Evolutionary conservation across 441 rosid species (phyloP), one percentile per base, ranked within the genome.

Genomic region (Arabidopsis hybrid): DNA sequence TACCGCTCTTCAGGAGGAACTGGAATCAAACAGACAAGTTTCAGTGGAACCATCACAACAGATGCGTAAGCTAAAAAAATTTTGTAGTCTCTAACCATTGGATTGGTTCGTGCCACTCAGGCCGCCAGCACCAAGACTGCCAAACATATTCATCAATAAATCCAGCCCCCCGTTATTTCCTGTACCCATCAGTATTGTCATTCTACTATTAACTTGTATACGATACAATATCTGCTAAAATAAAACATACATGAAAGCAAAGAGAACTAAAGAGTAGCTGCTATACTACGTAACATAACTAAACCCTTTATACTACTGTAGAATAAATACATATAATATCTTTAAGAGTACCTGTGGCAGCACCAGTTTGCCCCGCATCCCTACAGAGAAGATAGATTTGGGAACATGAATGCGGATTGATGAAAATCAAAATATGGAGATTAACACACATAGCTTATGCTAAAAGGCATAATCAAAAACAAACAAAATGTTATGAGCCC

Each of bases 1-100:
- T 71, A 92, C 14, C 85, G 86, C 69, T 92, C 96, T 77, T 87
- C 97, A 0, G 93, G 91, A 11, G 97, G 93, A 42, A 89, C 96
- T 92, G 83, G 6, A 65, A 67, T 13, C 4, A 67, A 70, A 51
- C 0, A 26, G 17, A n/a, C 29, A 39, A n/a, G 65, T 79, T 59
- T 64, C 35, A 70, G 7, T 34, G 8, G 8, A 45, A 43, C 38
- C 21, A 57, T 50, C 57, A 2, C 31, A 31, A 45, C 29, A 64
- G 10, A 43, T 12, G 36, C 18, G 9, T 32, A 58, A 16, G 45
- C 42, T 42, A 26, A 40, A 16, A 4, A 3, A 47, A 21, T 0
- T 47, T 8, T 2, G 52, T 34, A 18, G 32, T 46, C 42, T 29
- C 87, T 71, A 45, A 88, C 90, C 88, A 66, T 82, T 79, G 18